Evolutionary conservation across 2,329 filamentous ascomycete species (phyloP).

Genomic region (Cladophialophora bantiana): DNA sequence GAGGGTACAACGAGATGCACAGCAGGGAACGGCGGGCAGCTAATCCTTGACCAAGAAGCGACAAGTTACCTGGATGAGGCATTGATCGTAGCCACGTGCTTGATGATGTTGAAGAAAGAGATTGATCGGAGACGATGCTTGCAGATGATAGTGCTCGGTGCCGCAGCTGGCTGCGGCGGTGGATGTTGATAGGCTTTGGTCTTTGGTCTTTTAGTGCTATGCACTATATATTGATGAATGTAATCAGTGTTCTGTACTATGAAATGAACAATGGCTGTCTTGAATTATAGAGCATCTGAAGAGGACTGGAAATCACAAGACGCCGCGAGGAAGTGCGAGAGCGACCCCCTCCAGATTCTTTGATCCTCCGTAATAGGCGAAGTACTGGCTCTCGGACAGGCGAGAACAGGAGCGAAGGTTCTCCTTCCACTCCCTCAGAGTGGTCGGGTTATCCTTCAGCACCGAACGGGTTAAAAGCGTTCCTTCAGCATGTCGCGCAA

Average conservation of each 20-base stretch:
- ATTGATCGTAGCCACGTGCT: constrained; percentile 63
- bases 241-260: background rate
- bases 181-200: background rate
- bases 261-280: background rate
- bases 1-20: constrained; percentile 46
- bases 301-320: background rate
- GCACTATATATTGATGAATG: background rate
- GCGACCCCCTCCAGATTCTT: background rate
- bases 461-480: background rate
- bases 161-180: background rate
- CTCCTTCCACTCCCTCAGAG: background rate
- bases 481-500: constrained; percentile 42
- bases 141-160: constrained; percentile 58
- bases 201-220: background rate
- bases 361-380: background rate
- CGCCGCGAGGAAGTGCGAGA: background rate
- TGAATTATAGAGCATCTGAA: background rate
- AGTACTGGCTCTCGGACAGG: background rate
- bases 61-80: constrained; percentile 50
- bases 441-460: background rate
- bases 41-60: constrained; percentile 61
- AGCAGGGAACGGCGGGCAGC: constrained; percentile 53
- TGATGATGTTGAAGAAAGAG: constrained; percentile 72
- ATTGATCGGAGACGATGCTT: constrained; percentile 63
- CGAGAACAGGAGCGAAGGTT: background rate